These are phyloP conservation scores for Vigna radiata DNA, from an alignment of 306 rosid genomes.

Conservation along the genomic window DNA sequence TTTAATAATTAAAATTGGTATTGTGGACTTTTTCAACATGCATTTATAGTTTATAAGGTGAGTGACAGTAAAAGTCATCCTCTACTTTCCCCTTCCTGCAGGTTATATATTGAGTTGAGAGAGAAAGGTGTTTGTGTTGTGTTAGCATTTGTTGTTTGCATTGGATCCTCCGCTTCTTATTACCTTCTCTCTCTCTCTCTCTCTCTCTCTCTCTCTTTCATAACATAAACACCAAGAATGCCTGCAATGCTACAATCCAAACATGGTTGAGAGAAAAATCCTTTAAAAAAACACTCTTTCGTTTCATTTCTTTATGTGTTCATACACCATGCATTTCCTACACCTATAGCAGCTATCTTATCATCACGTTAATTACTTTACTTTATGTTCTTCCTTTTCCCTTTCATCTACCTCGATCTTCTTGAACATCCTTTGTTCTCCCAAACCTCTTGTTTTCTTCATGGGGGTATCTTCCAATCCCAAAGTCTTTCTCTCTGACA, in stretches of 20 bases:
- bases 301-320: neutral
- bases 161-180: conserved; percentile 80
- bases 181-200: conserved; percentile 9
- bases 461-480: conserved; percentile 50
- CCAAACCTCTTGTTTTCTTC: conserved; percentile 25
- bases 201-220: conserved; percentile 33
- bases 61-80: neutral
- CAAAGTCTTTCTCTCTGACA: conserved; percentile 52
- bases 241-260: conserved; percentile 40
- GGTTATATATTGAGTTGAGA: conserved; percentile 36
- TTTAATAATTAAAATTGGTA: neutral
- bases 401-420: neutral
- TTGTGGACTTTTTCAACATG: neutral
- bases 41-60: neutral
- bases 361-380: neutral
- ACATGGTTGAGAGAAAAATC: conserved; percentile 12
- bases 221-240: conserved; percentile 38
- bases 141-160: conserved; percentile 53
- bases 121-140: neutral
- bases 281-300: conserved; percentile 27
- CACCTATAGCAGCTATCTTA: neutral
- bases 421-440: conserved; percentile 2
- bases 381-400: neutral
- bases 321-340: conserved; percentile 24
- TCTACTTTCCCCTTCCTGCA: neutral